Percentiles rank a stretch among this genome's conserved stretches.
phyloP scores from a whole-genome alignment of 2,329 filamentous ascomycete genomes.

The Xylaria sp. region DNA sequence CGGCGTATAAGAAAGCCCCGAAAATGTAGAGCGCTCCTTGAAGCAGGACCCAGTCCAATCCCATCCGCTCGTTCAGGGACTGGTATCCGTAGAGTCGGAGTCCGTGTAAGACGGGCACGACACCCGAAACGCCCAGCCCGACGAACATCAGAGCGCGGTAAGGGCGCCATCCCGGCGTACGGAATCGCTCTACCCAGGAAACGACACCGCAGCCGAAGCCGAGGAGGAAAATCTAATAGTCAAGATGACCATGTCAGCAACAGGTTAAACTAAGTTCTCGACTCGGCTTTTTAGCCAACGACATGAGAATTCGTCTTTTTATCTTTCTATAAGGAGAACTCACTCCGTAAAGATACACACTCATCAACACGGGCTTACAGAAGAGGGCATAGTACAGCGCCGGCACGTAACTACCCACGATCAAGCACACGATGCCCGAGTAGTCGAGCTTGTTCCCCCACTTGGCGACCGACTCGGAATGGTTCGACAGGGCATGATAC shows the following conservation, averaged over 20 bases:
- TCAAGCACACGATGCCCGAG: constrained; percentile 89
- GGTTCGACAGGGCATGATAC: constrained; percentile 87
- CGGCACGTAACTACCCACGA: constrained; percentile 91
- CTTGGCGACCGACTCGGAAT: constrained; percentile 78
- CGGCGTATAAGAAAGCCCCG: constrained; percentile 87
- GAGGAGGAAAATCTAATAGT: constrained; percentile 78
- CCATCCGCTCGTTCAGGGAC: constrained; percentile 76
- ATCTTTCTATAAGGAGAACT: constrained; percentile 48
- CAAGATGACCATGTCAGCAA: constrained; percentile 18
- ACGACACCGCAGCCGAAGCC: constrained; percentile 80
- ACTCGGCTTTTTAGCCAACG: not conserved
- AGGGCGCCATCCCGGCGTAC: constrained; percentile 83
- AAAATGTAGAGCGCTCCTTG: constrained; percentile 87
- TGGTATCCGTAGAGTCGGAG: constrained; percentile 72
- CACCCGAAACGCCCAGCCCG: constrained; percentile 82
- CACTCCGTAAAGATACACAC: constrained; percentile 79
- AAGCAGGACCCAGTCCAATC: constrained; percentile 80
- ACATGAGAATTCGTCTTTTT: not conserved
- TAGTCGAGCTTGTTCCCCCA: constrained; percentile 96
- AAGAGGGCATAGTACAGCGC: constrained; percentile 88
- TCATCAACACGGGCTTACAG: constrained; percentile 72
- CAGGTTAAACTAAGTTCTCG: not conserved
- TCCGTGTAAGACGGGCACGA: constrained; percentile 85
- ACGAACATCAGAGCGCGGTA: constrained; percentile 92
- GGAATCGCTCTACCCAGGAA: constrained; percentile 83